Percentiles rank a stretch among this genome's conserved stretches.
Evolutionary conservation across 306 rosid genomes (phyloP).

Genomic region (Fragaria ananassa): DNA sequence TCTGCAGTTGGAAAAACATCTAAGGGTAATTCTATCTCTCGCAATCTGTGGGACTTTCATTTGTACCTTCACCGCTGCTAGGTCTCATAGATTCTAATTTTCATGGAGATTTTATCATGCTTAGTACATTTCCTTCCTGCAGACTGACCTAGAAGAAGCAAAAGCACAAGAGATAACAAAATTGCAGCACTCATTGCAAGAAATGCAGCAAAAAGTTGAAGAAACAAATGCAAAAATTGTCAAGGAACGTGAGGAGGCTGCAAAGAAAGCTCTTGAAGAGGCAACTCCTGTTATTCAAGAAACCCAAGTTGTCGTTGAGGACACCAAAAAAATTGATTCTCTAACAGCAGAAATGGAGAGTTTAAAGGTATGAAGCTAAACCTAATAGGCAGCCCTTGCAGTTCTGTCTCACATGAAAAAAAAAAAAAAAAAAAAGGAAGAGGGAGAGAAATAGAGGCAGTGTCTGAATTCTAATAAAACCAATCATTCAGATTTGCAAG

Average conservation of each 20-base stretch:
- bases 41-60: background rate
- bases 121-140: constrained; percentile 36
- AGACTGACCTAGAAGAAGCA: constrained; percentile 83
- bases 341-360: constrained; percentile 61
- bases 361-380: constrained; percentile 55
- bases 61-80: background rate
- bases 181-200: constrained; percentile 68
- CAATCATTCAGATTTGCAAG: background rate
- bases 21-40: constrained; percentile 55
- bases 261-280: constrained; percentile 61
- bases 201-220: constrained; percentile 55
- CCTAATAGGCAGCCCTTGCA: constrained; percentile 4
- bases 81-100: background rate
- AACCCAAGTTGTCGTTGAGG: constrained; percentile 74
- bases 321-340: constrained; percentile 65
- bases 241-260: constrained; percentile 69
- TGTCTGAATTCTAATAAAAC: background rate
- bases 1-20: constrained; percentile 78
- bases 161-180: constrained; percentile 73
- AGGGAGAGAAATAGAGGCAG: background rate
- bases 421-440: background rate
- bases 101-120: background rate
- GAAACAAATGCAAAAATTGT: constrained; percentile 58
- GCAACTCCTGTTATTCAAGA: constrained; percentile 76
- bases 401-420: background rate